Evolutionary conservation across 2,329 filamentous ascomycete genomes (phyloP).

Genomic region (Pestalotiopsis sp.): DNA sequence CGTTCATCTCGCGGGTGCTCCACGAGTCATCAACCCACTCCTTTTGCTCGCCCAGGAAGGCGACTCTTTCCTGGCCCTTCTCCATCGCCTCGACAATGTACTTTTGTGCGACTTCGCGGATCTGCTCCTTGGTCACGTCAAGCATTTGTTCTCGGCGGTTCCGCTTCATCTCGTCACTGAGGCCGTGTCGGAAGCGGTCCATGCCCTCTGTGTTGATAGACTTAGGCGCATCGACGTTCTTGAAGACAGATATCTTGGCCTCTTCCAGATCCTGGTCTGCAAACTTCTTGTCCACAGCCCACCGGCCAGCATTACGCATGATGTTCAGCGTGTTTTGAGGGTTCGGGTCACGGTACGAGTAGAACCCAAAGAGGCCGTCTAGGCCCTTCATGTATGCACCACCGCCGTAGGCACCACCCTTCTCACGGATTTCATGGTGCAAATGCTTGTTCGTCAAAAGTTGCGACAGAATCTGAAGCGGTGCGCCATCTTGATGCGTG

Average conservation of each 20-base stretch:
- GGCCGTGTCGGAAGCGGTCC: constrained; percentile 78
- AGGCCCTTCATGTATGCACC: constrained; percentile 81
- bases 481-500: constrained; percentile 70
- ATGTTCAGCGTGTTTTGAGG: constrained; percentile 85
- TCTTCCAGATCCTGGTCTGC: constrained; percentile 86
- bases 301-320: constrained; percentile 79
- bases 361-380: constrained; percentile 89
- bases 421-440: constrained; percentile 96
- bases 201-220: constrained; percentile 88
- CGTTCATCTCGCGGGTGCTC: constrained; percentile 76
- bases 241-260: constrained; percentile 94
- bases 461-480: constrained; percentile 86
- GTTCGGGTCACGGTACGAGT: constrained; percentile 96
- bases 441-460: constrained; percentile 95
- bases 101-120: constrained; percentile 78
- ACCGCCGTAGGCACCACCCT: constrained; percentile 94
- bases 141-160: constrained; percentile 79
- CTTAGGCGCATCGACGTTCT: constrained; percentile 84
- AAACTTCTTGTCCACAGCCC: constrained; percentile 83
- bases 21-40: constrained; percentile 75
- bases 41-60: constrained; percentile 82
- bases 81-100: constrained; percentile 73
- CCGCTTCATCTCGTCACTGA: constrained; percentile 90
- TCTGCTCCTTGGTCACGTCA: constrained; percentile 80
- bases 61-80: constrained; percentile 61